phyloP scores from a whole-genome alignment of 1,284 basidiomycete genomes.

The Thelephora terrestris region DNA sequence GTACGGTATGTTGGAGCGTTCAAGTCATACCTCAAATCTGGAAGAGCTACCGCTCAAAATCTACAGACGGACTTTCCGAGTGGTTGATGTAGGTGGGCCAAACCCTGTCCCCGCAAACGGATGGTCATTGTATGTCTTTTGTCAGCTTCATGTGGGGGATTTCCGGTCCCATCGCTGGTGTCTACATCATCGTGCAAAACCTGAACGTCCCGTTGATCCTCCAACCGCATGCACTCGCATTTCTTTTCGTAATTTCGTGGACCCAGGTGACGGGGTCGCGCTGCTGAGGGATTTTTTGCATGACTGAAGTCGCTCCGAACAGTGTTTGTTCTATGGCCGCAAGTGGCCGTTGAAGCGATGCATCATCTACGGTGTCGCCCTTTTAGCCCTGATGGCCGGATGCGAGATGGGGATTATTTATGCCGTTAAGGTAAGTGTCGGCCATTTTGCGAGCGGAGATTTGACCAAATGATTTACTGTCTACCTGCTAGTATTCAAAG shows the following conservation, averaged over 20 bases:
- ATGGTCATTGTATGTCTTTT: background rate
- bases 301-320: background rate
- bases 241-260: constrained; percentile 55
- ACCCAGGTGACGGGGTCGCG: constrained; percentile 52
- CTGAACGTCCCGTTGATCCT: constrained; percentile 67
- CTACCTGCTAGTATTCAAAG: constrained; percentile 27
- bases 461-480: background rate
- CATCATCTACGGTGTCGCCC: constrained; percentile 22
- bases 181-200: constrained; percentile 58
- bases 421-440: constrained; percentile 36
- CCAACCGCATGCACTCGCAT: constrained; percentile 68
- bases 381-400: constrained; percentile 37
- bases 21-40: constrained; percentile 69
- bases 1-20: constrained; percentile 58
- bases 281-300: background rate
- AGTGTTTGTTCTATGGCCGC: constrained; percentile 56
- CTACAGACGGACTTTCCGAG: constrained; percentile 62
- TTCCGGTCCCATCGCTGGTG: constrained; percentile 52
- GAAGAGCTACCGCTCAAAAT: constrained; percentile 68
- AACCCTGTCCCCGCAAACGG: background rate
- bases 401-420: constrained; percentile 55
- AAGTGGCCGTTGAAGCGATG: constrained; percentile 25
- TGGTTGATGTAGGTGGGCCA: constrained; percentile 44
- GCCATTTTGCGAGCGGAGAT: no score
- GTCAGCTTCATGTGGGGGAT: constrained; percentile 57